Evolutionary conservation across 1,284 basidiomycete species (phyloP), one percentile per base, ranked within the genome.

Genomic region (Sporisorium sorghi): DNA sequence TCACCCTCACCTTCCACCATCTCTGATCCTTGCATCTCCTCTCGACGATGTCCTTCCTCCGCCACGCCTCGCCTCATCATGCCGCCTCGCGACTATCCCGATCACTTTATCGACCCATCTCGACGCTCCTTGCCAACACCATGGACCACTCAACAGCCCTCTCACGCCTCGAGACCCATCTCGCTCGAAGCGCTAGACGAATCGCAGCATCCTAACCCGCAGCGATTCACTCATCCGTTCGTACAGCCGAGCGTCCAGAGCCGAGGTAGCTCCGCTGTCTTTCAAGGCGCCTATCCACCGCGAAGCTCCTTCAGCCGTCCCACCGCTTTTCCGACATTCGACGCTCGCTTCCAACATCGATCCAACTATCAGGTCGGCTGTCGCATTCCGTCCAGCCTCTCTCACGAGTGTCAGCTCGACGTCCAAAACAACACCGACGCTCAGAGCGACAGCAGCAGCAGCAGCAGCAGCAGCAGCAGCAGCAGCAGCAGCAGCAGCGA

Each of bases 381-480:
- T 33, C 59, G 51, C 30, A 28, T 62, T 47, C 59, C 66, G 11
- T 69, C 59, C 15, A 52, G 56, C 24, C 66, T 69, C 35, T 58
- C 55, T 11, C 55, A 55, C 30, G 55, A 69, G 66, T 69, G 23
- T n/a, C 58, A 48, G 19, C 47, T 49, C 28, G 23, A 32, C 43
- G 33, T 12, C 12, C 23, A 23, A 15, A 14, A 53, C 46, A 9
- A 50, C 26, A 10, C 32, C 39, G 33, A 58, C 26, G 24, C 35
- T 24, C 24, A 46, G 21, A 37, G n/a, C 50, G 33, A 57, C 51
- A 37, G 10, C 49, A 57, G 24, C 42, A n/a, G 39, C 40, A 40
- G n/a, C 51, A 42, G 15, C 37, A 30, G 28, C 56, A 30, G 7
- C 49, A 57, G 19, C 42, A 51, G 10, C 42, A n/a, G 39, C 40